These are phyloP conservation scores for Handroanthus guayacan DNA, from an alignment of 257 asterid species.

Conservation along the genomic window DNA sequence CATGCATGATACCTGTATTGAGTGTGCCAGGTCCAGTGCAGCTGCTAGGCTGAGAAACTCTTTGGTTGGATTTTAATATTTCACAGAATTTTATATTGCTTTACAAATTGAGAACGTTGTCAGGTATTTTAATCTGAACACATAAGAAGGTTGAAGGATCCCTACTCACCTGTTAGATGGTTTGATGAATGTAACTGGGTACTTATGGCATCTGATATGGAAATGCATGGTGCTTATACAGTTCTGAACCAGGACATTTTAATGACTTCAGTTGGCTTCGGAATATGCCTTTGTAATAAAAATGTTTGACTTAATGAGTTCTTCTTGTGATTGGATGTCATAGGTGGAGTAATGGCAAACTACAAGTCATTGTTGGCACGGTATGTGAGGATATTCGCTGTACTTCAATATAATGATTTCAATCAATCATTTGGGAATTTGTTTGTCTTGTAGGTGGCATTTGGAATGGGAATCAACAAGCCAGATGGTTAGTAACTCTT, in stretches of 20 bases:
- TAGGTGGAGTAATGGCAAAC: constrained; percentile 93
- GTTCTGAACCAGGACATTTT: neutral
- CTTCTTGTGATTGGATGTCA: constrained; percentile 41
- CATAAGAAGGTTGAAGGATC: constrained; percentile 18
- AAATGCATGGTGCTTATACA: constrained; percentile 20
- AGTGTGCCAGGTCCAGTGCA: constrained; percentile 13
- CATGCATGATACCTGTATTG: constrained; percentile 24
- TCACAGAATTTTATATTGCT: neutral
- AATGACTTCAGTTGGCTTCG: constrained; percentile 16
- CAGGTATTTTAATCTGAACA: constrained; percentile 18
- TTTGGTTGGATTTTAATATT: neutral
- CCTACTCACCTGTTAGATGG: constrained; percentile 1
- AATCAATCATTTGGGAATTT: constrained; percentile 11
- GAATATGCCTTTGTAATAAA: constrained; percentile 18
- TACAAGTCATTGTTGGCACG: constrained; percentile 98
- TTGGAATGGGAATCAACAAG: constrained; percentile 99
- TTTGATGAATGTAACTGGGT: constrained; percentile 5
- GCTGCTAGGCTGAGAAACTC: constrained; percentile 19
- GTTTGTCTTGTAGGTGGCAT: constrained; percentile 78
- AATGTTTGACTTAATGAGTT: constrained; percentile 36
- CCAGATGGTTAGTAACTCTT: constrained; percentile 84
- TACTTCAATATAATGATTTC: constrained; percentile 14
- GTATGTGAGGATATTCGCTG: constrained; percentile 52
- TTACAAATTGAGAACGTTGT: constrained; percentile 28
- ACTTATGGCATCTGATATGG: constrained; percentile 10